These are phyloP conservation scores for Ustilago hordei DNA, from an alignment of 1,284 basidiomycete genomes.

Conservation along the genomic window DNA sequence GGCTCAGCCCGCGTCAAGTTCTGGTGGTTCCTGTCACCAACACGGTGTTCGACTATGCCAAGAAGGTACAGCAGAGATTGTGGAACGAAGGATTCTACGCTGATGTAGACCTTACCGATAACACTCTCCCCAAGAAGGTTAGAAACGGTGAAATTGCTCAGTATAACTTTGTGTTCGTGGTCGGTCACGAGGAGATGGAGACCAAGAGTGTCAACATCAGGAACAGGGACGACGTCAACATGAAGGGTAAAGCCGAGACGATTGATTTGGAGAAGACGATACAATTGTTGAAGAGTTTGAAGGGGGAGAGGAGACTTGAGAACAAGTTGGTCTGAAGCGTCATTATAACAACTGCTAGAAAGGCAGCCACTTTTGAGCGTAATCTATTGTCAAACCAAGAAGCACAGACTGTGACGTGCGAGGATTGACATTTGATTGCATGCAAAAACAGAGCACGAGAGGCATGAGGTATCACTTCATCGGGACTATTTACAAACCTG, in stretches of 20 bases:
- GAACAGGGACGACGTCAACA: constrained; percentile 73
- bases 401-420: not conserved
- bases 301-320: constrained; percentile 53
- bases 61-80: constrained; percentile 80
- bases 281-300: constrained; percentile 50
- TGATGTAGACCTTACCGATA: constrained; percentile 90
- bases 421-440: not conserved
- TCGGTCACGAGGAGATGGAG: constrained; percentile 91
- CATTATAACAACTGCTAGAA: too few species aligned
- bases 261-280: constrained; percentile 58
- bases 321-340: constrained; percentile 31
- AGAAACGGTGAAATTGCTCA: constrained; percentile 65
- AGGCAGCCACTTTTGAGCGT: not conserved
- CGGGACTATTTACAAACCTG: not conserved
- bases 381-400: not conserved
- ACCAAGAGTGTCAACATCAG: constrained; percentile 89
- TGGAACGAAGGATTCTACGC: constrained; percentile 82
- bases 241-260: constrained; percentile 67
- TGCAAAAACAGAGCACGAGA: not conserved
- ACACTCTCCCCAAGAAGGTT: constrained; percentile 97
- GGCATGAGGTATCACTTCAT: constrained; percentile 9
- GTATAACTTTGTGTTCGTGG: constrained; percentile 97
- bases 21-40: constrained; percentile 92
- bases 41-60: constrained; percentile 87
- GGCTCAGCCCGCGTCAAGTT: constrained; percentile 94